Evolutionary conservation across 495 filamentous ascomycete species (phyloP), one percentile per base, ranked within the genome.

Genomic region (Tuber microsphaerosporum): DNA sequence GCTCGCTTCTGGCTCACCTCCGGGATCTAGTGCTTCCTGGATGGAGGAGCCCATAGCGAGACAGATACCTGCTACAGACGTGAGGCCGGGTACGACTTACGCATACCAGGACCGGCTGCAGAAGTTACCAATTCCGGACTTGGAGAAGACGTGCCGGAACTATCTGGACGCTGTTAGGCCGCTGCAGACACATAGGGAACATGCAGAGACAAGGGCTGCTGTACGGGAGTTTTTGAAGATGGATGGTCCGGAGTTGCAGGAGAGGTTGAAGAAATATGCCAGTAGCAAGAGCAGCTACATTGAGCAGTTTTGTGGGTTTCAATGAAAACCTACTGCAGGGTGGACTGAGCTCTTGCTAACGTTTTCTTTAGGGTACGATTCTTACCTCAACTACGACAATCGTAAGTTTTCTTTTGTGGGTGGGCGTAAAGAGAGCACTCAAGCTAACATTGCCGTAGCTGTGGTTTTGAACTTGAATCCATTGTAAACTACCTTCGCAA

Each of bases 401-500:
- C 93, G 87, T 88, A 79, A 84, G 87, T 80, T 74, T 42, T 39
- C 19, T 20, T 46, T 71, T 71, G 37, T 42, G 43, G 48, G 39
- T 26, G 2, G 46, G 41, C 34, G 51, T 34, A 2, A 44, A 43
- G 37, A 51, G 56, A 65, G 26, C 12, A 79, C 68, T 26, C 71
- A 51, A 39, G 46, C 80, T 82, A 39, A 80, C 65, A 71, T n/a
- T n/a, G 16, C 31, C 46, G 43, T 48, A 88, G 87, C 95, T 19
- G 95, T 99, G 48, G 95, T 99, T 68, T 88, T 99, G 73, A 98
- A 99, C 85, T 86, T 99, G 77, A 99, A 99, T 81, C 95, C 95
- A 0, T 99, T 99, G 80, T 81, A 61, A 74, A 75, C 72, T 9
- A 37, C 71, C 46, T 56, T 71, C 48, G 1, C 34, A 41, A 48